Evolutionary conservation across 306 rosid species (phyloP), one percentile per base, ranked within the genome.

Genomic region (Alnus rubra): DNA sequence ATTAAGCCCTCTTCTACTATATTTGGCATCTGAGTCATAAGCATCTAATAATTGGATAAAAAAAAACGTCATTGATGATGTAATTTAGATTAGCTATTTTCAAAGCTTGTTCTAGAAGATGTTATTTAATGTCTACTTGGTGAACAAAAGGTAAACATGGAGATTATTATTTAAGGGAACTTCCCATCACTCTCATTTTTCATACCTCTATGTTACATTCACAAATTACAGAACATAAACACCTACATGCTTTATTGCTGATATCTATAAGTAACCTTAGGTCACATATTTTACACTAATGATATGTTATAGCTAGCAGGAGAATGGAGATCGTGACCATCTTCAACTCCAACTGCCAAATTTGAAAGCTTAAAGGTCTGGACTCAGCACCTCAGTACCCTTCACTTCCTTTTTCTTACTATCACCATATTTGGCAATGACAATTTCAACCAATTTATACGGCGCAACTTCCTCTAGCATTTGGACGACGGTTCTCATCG

Each of bases 401-500:
- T 23, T 23, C 28, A 23, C 28, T 23, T 23, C 28, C 28, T 23
- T 23, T 23, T 23, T 23, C 28, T 23, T 23, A 23, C 28, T 23
- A 23, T 23, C 65, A 3, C 84, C 88, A 18, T 94, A 89, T 83
- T 94, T 94, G 82, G 76, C 59, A 39, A 90, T 78, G 10, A 87
- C 79, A 78, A 93, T 89, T 0, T 89, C 84, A 30, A 88, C 77
- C 82, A 95, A 52, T 48, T 83, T 84, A 76, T 88, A 82, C 4
- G 93, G 91, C 23, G 82, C 93, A 12, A 92, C 98, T 54, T 89
- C 97, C 53, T 90, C 86, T 0, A 96, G 89, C 91, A 89, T 90
- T 49, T 96, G 98, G 62, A 96, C 98, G 71, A 96, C 99, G 62
- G 81, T 80, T 76, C 92, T 90, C 99, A 96, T 96, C 6, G 87